Evolutionary conservation across 2,329 filamentous ascomycete genomes (phyloP), one percentile per base, ranked within the genome.

Genomic region (Arthrocladium fulminans): DNA sequence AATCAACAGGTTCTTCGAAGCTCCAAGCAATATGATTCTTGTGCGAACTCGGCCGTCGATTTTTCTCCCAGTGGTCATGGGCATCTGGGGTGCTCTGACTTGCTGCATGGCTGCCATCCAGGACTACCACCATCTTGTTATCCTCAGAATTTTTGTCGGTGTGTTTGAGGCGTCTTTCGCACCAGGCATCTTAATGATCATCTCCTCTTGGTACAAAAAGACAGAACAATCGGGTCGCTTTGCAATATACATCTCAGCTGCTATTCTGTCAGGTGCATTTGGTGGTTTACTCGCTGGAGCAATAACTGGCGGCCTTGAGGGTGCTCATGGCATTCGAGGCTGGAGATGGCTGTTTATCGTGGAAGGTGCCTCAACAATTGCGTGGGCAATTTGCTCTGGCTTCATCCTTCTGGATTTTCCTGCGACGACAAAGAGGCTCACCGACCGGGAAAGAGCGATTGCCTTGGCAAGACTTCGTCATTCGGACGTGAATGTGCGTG

Each of bases 171-270:
- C 69, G 30, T 73, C 73, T 3, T 71, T 77, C 40, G 73, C 76
- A 50, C 75, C 75, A 0, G 73, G 72, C 3, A 68, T 77, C 9
- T 69, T 76, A 24, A 80, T 76, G 57, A 76, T 80, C 49, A 65
- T 81, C 2, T 77, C 75, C 0, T 79, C 79, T 67, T 83, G 79
- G 76, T 83, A 82, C 54, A 77, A 75, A 49, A 67, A 74, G n/a
- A 69, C 74, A 37, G 78, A 81, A 57, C 67, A 75, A 37, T 75
- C 78, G 44, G 79, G 73, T 42, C 67, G 78, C 3, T 73, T 81
- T 42, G 74, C 76, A 2, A 65, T 81, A 3, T 82, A 80, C 58
- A 80, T 75, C 56, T 76, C 71, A 32, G 76, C 74, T 22, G 75
- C 75, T 1, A 72, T 74, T 7, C 63, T 80, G 8, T 77, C 78